Conservation (phyloP, 2,329 filamentous ascomycete species). For the Rhytidhysteron rufulum region DNA sequence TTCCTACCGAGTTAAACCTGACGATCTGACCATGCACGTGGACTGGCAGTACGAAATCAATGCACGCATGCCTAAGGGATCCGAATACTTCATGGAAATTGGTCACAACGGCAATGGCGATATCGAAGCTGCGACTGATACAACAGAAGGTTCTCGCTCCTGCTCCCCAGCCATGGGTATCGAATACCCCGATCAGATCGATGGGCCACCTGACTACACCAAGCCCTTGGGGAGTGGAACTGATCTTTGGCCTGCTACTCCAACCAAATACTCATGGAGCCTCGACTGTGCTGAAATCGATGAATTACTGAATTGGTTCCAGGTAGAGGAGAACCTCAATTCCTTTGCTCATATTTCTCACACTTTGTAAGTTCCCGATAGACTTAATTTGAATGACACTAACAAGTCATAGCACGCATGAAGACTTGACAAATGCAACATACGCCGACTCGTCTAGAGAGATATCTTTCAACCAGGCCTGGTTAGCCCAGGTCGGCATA, state of each 20-base stretch:
- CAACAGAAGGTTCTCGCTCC: conserved; percentile 12
- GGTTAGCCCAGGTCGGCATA: conserved; percentile 54
- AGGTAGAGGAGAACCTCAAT: conserved; percentile 47
- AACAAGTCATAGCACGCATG: conserved; percentile 43
- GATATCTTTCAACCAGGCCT: conserved; percentile 58
- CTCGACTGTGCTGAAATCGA: conserved; percentile 49
- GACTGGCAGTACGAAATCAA: conserved; percentile 28
- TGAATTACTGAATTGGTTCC: conserved; percentile 53
- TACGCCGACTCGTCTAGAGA: conserved; percentile 55
- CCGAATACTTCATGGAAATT: conserved; percentile 34
- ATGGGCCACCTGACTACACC: conserved; percentile 43
- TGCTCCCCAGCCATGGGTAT: conserved; percentile 34
- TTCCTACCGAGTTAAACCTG: conserved; percentile 46
- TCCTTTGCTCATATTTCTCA: conserved; percentile 58
- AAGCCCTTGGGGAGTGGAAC: conserved; percentile 39
- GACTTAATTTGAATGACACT: background rate
- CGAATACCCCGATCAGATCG: conserved; percentile 37
- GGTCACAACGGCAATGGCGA: conserved; percentile 37
- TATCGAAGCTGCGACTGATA: conserved; percentile 31
- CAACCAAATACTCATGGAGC: conserved; percentile 48
- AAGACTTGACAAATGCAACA: conserved; percentile 57
- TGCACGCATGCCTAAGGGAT: conserved; percentile 27
- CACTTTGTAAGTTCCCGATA: conserved; percentile 45
- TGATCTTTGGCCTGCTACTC: conserved; percentile 38
- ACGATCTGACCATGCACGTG: conserved; percentile 26